Conservation (phyloP, 306 rosid species). For the Sicyos baderoa region DNA sequence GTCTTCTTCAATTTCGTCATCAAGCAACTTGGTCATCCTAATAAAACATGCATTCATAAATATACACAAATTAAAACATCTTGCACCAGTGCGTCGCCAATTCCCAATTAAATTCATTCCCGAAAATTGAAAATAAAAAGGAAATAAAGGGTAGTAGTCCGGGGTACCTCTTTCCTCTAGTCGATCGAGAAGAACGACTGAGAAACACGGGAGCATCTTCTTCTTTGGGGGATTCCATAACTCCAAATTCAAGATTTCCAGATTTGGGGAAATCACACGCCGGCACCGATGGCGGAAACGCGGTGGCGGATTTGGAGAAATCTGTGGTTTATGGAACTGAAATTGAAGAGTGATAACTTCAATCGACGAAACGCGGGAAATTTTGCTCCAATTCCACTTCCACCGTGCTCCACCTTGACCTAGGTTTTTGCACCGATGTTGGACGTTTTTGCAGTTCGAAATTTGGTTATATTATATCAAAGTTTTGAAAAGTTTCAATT, state of each 20-base stretch:
- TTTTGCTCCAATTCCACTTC: not conserved
- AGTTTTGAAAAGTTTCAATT: too few species aligned
- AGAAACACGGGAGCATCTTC: slow-evolving; percentile 31
- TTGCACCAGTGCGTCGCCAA: slow-evolving; percentile 1
- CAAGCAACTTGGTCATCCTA: slow-evolving; percentile 61
- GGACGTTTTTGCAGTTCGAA: too few species aligned
- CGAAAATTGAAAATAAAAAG: not conserved
- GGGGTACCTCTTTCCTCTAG: slow-evolving; percentile 58
- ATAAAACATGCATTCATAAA: not conserved
- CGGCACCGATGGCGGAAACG: not conserved
- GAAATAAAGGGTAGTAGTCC: not conserved
- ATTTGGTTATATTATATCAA: too few species aligned
- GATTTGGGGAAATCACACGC: not conserved
- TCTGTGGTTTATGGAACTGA: not conserved
- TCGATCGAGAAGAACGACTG: slow-evolving; percentile 57
- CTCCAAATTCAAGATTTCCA: not conserved
- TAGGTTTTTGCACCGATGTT: not conserved
- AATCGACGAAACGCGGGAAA: not conserved
- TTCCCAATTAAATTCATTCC: not conserved
- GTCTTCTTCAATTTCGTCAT: slow-evolving; percentile 67
- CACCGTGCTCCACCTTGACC: not conserved
- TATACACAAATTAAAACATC: not conserved
- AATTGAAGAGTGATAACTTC: not conserved
- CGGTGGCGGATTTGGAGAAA: not conserved
- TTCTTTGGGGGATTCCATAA: slow-evolving; percentile 35